Conservation (phyloP, 2,329 filamentous ascomycete species). For the Madurella fahalii region DNA sequence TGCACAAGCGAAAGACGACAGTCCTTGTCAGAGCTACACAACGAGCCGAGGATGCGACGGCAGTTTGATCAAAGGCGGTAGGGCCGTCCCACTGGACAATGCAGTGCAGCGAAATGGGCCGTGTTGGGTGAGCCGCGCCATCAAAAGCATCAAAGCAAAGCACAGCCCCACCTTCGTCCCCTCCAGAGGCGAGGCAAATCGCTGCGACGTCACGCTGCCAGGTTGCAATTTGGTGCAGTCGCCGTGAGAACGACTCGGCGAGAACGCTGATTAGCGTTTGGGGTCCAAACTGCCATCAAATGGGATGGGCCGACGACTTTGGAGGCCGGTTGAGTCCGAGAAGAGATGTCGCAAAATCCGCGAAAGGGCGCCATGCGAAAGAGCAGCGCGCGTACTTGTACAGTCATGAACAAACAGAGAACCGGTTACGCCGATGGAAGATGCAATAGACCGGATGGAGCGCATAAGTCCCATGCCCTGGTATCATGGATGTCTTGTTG, state of each 20-base stretch:
- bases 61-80: not conserved
- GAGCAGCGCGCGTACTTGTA: conserved; percentile 16
- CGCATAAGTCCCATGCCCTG: conserved; percentile 14
- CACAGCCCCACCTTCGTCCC: conserved; percentile 10
- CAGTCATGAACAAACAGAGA: conserved; percentile 16
- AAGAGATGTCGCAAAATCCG: conserved; percentile 6
- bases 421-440: conserved; percentile 5
- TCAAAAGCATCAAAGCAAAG: conserved; percentile 10
- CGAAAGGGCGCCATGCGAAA: not conserved
- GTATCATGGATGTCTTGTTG: conserved; percentile 10
- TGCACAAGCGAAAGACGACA: not conserved
- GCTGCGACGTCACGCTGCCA: conserved; percentile 4
- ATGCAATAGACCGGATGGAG: conserved; percentile 5
- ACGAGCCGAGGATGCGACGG: not conserved
- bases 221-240: not conserved
- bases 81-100: too few relatives aligned
- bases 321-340: not conserved
- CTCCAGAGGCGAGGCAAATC: not conserved
- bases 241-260: not conserved
- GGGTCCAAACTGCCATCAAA: not conserved
- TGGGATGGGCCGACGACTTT: not conserved
- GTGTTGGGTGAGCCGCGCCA: not conserved
- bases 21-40: not conserved
- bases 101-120: not conserved
- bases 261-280: not conserved